Conservation (phyloP, 2,329 filamentous ascomycete species). For the Beauveria asiatica region DNA sequence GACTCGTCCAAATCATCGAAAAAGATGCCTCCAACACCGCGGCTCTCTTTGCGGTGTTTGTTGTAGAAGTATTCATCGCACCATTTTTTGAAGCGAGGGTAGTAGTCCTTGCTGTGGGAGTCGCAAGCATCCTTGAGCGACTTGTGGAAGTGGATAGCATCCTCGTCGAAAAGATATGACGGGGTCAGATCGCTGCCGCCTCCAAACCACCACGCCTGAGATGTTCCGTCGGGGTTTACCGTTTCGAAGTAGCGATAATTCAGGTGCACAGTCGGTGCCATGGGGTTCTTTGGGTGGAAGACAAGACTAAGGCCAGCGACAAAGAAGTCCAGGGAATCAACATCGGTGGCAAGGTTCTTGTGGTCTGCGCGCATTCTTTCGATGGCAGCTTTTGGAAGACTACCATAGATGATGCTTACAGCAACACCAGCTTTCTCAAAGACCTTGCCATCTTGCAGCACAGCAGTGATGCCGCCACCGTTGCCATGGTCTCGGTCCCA, state of each 20-base stretch:
- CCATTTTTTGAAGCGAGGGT: slow-evolving; percentile 93
- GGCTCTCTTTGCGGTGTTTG: slow-evolving; percentile 78
- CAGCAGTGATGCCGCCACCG: slow-evolving; percentile 88
- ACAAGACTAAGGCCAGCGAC: slow-evolving; percentile 89
- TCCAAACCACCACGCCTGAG: slow-evolving; percentile 95
- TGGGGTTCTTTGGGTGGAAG: slow-evolving; percentile 86
- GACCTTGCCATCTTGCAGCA: slow-evolving; percentile 90
- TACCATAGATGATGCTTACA: slow-evolving; percentile 89
- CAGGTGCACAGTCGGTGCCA: slow-evolving; percentile 94
- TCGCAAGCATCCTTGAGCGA: slow-evolving; percentile 91
- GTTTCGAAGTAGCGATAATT: slow-evolving; percentile 99
- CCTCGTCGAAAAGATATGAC: slow-evolving; percentile 90
- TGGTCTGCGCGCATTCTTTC: slow-evolving; percentile 91
- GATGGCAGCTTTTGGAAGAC: slow-evolving; percentile 77
- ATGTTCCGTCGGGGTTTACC: slow-evolving; percentile 69
- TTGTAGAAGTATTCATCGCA: slow-evolving; percentile 97
- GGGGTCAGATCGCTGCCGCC: slow-evolving; percentile 92
- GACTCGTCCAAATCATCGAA: slow-evolving; percentile 92
- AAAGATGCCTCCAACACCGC: slow-evolving; percentile 93
- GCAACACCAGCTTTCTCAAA: slow-evolving; percentile 98
- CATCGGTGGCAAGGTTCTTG: slow-evolving; percentile 71
- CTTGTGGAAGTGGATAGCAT: slow-evolving; percentile 92
- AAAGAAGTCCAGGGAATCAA: slow-evolving; percentile 88
- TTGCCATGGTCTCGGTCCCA: slow-evolving; percentile 86
- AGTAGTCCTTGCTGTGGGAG: slow-evolving; percentile 85